These are phyloP conservation scores for Ogataea pilisensis DNA, from an alignment of 805 yeast genomes.

Conservation along the genomic window DNA sequence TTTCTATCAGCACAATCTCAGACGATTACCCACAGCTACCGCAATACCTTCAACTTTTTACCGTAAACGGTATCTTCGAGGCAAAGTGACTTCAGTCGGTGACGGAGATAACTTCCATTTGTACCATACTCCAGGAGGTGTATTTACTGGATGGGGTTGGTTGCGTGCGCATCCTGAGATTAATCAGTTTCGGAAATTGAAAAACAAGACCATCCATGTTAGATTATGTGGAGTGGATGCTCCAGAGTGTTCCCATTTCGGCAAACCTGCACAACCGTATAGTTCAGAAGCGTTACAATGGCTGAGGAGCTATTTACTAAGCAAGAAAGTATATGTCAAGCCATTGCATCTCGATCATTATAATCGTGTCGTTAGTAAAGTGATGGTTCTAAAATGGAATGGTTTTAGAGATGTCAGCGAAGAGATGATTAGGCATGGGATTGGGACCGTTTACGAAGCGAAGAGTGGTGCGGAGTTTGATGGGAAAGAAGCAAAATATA, in stretches of 20 bases:
- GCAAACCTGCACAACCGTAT: slow-evolving; percentile 85
- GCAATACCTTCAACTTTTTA: slow-evolving; percentile 48
- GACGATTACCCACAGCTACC: slow-evolving; percentile 44
- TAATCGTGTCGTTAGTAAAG: slow-evolving; percentile 80
- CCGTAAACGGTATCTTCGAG: slow-evolving; percentile 46
- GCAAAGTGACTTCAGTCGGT: slow-evolving; percentile 85
- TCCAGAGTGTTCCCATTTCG: slow-evolving; percentile 93
- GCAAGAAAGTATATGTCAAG: slow-evolving; percentile 65
- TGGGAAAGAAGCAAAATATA: slow-evolving; percentile 59
- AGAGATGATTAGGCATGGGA: slow-evolving; percentile 80
- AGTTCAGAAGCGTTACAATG: slow-evolving; percentile 81
- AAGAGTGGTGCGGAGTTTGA: slow-evolving; percentile 82
- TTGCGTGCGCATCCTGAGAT: slow-evolving; percentile 59
- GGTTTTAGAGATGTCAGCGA: slow-evolving; percentile 79
- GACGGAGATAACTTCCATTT: slow-evolving; percentile 95
- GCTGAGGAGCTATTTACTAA: slow-evolving; percentile 63
- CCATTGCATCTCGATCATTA: slow-evolving; percentile 87
- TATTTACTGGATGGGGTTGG: slow-evolving; percentile 92
- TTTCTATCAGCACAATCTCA: slow-evolving; percentile 43
- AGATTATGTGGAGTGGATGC: slow-evolving; percentile 94
- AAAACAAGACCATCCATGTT: slow-evolving; percentile 70
- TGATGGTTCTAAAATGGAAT: slow-evolving; percentile 53
- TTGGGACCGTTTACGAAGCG: slow-evolving; percentile 86
- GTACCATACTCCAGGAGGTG: slow-evolving; percentile 92
- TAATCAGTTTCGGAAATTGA: slow-evolving; percentile 40